A percentile compares a stretch with the other conserved stretches of the same genome.
Conservation (phyloP, 441 rosid genomes). For the Aquilaria agallochum region DNA sequence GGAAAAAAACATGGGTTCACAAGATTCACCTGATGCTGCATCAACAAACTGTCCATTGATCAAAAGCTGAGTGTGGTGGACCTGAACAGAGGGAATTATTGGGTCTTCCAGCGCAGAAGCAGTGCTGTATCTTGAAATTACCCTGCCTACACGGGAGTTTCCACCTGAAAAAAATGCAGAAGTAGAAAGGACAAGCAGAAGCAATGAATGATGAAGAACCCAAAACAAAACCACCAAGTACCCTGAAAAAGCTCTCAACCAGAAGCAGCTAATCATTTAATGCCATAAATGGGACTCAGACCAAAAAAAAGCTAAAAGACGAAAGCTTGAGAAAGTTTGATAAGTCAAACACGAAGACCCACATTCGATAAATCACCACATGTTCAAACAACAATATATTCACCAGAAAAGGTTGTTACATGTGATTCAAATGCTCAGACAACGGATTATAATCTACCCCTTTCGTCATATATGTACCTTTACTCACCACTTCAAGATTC, state of each 20-base stretch:
- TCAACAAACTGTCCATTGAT: conserved; percentile 76
- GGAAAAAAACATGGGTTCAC: not conserved
- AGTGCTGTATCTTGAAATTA: conserved; percentile 40
- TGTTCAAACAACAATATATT: too few relatives aligned
- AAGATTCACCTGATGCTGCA: conserved; percentile 64
- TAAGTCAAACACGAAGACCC: too few relatives aligned
- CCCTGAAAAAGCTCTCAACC: too few relatives aligned
- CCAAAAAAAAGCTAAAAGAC: too few relatives aligned
- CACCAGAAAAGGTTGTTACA: too few relatives aligned
- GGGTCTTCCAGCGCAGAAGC: conserved; percentile 52
- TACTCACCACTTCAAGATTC: too few relatives aligned
- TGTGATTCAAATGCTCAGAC: too few relatives aligned
- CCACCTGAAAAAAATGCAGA: conserved; percentile 35
- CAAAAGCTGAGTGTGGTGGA: conserved; percentile 54
- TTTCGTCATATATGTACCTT: too few relatives aligned
- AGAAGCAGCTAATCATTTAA: not conserved
- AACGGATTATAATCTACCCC: too few relatives aligned
- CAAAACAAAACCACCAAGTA: not conserved
- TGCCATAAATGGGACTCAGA: not conserved
- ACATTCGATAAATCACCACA: too few relatives aligned
- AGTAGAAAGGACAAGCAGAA: not conserved
- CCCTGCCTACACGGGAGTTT: conserved; percentile 27
- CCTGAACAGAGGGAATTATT: conserved; percentile 52
- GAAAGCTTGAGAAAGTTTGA: too few relatives aligned
- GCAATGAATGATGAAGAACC: not conserved